These are phyloP conservation scores for Sarocladiaceae sp. DNA, from an alignment of 2,329 filamentous ascomycete genomes.

Conservation along the genomic window DNA sequence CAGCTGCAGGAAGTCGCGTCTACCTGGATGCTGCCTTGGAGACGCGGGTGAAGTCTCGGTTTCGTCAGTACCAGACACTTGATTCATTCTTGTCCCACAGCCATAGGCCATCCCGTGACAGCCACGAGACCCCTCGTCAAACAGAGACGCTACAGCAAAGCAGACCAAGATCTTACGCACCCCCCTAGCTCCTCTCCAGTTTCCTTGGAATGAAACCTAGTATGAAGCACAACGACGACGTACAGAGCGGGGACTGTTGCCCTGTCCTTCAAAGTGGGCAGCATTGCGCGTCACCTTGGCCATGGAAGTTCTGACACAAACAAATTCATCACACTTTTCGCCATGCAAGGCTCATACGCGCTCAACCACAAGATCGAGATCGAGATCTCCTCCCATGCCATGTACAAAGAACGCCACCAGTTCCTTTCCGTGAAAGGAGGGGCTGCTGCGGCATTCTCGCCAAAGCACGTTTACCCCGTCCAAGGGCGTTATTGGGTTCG, in stretches of 20 bases:
- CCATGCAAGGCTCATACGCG: not conserved
- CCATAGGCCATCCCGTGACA: too few species aligned
- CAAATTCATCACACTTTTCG: too few species aligned
- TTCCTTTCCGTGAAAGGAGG: not conserved
- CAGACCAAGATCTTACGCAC: not conserved
- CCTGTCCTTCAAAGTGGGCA: slow-evolving; percentile 2
- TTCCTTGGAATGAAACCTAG: not conserved
- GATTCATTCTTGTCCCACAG: too few species aligned
- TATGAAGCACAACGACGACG: not conserved
- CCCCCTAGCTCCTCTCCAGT: not conserved
- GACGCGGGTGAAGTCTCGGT: too few species aligned
- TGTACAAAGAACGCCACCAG: slow-evolving; percentile 3
- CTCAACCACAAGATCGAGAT: slow-evolving; percentile 2
- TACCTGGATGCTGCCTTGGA: not conserved
- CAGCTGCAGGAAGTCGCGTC: not conserved
- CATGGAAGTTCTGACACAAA: not conserved
- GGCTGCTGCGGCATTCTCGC: not conserved
- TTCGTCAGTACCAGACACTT: not conserved
- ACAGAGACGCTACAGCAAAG: not conserved
- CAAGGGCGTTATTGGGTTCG: not conserved
- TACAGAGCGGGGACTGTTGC: not conserved
- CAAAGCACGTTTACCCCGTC: not conserved
- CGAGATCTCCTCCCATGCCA: not conserved
- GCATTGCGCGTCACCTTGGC: not conserved
- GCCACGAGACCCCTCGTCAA: too few species aligned